These are phyloP conservation scores for Scedosporium minutisporum DNA, from an alignment of 2,329 filamentous ascomycete species.

Conservation along the genomic window DNA sequence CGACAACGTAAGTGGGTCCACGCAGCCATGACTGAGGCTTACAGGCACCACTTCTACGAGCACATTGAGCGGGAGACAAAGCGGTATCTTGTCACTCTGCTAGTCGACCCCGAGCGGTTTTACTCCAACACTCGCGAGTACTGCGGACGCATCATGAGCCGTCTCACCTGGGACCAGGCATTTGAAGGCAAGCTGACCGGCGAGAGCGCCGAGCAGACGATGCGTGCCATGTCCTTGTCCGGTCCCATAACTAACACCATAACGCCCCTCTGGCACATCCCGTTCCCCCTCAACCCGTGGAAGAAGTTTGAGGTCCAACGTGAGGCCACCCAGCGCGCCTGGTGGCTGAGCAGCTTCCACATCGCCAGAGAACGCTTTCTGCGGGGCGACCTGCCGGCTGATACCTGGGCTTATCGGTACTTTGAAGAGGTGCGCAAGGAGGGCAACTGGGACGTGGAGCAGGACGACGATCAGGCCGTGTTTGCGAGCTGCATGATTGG, in stretches of 20 bases:
- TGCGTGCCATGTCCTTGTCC: slow-evolving; percentile 43
- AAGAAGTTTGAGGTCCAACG: slow-evolving; percentile 33
- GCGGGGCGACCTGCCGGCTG: slow-evolving; percentile 28
- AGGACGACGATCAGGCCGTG: slow-evolving; percentile 31
- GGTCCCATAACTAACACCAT: slow-evolving; percentile 40
- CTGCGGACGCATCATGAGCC: slow-evolving; percentile 40
- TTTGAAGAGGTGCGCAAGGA: slow-evolving; percentile 30
- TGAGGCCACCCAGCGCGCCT: slow-evolving; percentile 31
- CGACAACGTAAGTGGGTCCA: slow-evolving; percentile 42
- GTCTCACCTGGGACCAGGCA: slow-evolving; percentile 41
- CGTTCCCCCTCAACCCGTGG: slow-evolving; percentile 34
- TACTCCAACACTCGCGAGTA: slow-evolving; percentile 36
- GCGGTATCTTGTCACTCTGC: slow-evolving; percentile 32
- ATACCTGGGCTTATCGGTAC: slow-evolving; percentile 39
- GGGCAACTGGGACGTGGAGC: slow-evolving; percentile 29
- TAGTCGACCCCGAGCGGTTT: slow-evolving; percentile 36
- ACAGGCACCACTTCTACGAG: slow-evolving; percentile 33
- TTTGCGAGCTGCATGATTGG: slow-evolving; percentile 42
- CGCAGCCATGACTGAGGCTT: slow-evolving; percentile 32
- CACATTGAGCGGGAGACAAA: slow-evolving; percentile 37
- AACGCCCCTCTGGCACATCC: slow-evolving; percentile 36
- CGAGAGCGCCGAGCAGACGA: slow-evolving; percentile 34
- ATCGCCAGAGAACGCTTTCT: slow-evolving; percentile 30
- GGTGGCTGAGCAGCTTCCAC: slow-evolving; percentile 35
- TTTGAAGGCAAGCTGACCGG: slow-evolving; percentile 34